phyloP scores from a whole-genome alignment of 192 early-diverging fungal species.

The Coemansia reversa region DNA sequence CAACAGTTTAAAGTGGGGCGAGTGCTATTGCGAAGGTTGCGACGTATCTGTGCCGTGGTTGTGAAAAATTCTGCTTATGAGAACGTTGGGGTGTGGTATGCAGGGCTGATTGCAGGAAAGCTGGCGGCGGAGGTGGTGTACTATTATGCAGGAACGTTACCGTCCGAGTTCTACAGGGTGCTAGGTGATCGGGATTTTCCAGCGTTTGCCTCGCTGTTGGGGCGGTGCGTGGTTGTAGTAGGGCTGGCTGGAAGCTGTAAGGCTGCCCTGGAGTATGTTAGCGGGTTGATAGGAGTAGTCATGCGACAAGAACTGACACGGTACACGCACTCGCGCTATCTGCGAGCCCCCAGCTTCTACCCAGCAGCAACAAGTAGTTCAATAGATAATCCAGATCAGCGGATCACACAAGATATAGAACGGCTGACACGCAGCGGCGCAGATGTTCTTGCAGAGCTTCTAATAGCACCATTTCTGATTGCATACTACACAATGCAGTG shows the following conservation, averaged over 20 bases:
- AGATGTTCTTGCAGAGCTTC: constrained; percentile 61
- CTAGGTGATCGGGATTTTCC: constrained; percentile 63
- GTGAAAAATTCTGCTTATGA: constrained; percentile 5
- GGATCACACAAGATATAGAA: constrained; percentile 88
- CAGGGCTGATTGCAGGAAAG: constrained; percentile 27
- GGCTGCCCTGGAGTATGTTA: constrained; percentile 60
- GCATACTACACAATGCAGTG: constrained; percentile 76
- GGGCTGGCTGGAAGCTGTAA: constrained; percentile 60
- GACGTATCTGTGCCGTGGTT: constrained; percentile 22
- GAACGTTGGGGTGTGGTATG: constrained; percentile 28
- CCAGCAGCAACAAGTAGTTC: constrained; percentile 55
- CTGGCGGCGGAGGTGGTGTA: constrained; percentile 42
- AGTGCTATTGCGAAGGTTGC: constrained; percentile 25
- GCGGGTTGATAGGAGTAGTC: constrained; percentile 63
- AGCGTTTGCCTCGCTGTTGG: constrained; percentile 61
- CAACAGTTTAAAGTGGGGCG: constrained; percentile 35
- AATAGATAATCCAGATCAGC: constrained; percentile 84
- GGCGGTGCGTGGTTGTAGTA: constrained; percentile 58
- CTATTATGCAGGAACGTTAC: constrained; percentile 70
- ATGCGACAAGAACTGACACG: constrained; percentile 62
- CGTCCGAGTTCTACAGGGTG: constrained; percentile 73
- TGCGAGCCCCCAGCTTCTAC: constrained; percentile 61
- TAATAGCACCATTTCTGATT: constrained; percentile 73
- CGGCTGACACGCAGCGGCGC: constrained; percentile 58
- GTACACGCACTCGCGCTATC: constrained; percentile 64